Evolutionary conservation across 2,329 filamentous ascomycete genomes (phyloP).

Genomic region (Colletotrichum incanum): DNA sequence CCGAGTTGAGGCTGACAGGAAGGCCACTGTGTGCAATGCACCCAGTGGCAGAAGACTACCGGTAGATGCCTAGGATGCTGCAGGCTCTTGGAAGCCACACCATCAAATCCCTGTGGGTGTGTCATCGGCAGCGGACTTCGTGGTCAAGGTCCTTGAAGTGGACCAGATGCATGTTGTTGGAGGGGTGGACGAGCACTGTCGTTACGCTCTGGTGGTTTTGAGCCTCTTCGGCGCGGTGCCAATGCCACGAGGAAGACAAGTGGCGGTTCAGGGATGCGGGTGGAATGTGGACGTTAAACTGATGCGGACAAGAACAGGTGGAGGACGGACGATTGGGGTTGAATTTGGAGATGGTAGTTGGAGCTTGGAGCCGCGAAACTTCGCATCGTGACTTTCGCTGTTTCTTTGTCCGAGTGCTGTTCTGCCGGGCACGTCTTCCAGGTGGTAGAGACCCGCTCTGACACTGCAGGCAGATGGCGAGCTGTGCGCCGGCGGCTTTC

Average conservation of each 20-base stretch:
- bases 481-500: too few species aligned
- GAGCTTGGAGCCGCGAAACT: not conserved
- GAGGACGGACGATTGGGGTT: constrained; percentile 19
- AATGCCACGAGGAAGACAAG: constrained; percentile 8
- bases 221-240: constrained; percentile 17
- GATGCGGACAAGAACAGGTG: constrained; percentile 1
- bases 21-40: not conserved
- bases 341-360: not conserved
- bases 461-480: not conserved
- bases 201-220: not conserved
- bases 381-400: constrained; percentile 19
- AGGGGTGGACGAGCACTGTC: not conserved
- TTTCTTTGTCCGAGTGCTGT: not conserved
- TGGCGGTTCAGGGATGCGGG: not conserved
- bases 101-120: not conserved
- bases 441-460: not conserved
- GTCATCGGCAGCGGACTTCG: not conserved
- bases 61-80: not conserved
- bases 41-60: not conserved
- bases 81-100: constrained; percentile 1
- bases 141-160: not conserved
- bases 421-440: not conserved
- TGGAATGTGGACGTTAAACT: constrained; percentile 2
- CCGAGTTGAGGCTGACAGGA: not conserved
- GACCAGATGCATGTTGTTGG: not conserved